Percentiles rank a stretch among this genome's conserved stretches.
Conservation (phyloP, 2,329 filamentous ascomycete species). For the Canariomyces notabilis region DNA sequence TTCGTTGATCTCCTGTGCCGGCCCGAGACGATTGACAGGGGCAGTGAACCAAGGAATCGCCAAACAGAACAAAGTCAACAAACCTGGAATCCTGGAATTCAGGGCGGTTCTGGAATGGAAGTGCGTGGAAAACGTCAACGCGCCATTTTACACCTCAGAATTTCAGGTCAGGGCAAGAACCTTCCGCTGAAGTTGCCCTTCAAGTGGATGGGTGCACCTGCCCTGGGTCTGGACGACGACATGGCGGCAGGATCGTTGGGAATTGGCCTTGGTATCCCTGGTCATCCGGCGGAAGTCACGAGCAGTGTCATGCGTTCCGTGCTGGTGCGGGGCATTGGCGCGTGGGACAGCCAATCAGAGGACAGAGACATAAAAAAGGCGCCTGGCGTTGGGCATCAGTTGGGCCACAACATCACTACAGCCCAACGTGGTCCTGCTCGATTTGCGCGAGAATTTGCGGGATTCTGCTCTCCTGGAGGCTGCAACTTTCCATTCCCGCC, state of each 20-base stretch:
- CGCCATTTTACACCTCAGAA: too few species aligned
- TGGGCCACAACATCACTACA: conserved; percentile 19
- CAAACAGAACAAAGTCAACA: too few species aligned
- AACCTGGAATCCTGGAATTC: too few species aligned
- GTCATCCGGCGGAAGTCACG: too few species aligned
- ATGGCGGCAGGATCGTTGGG: too few species aligned
- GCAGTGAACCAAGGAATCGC: conserved; percentile 5
- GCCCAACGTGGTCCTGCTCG: conserved; percentile 21
- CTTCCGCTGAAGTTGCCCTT: too few species aligned
- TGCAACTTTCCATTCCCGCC: conserved; percentile 5
- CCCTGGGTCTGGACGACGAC: too few species aligned
- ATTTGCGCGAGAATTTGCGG: conserved; percentile 21
- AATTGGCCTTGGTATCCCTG: too few species aligned
- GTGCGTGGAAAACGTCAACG: too few species aligned
- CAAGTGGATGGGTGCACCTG: too few species aligned
- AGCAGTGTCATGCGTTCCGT: conserved; percentile 21
- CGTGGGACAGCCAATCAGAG: conserved; percentile 18
- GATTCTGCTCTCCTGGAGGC: not conserved
- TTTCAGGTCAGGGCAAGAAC: too few species aligned
- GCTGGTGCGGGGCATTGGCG: conserved; percentile 6
- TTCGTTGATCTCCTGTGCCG: not conserved
- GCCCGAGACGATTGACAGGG: conserved; percentile 1
- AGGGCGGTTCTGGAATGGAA: too few species aligned
- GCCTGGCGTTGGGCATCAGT: conserved; percentile 24
- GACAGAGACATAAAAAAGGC: not conserved